These are phyloP conservation scores for Gyromitra esculenta DNA, from an alignment of 2,329 filamentous ascomycete species.

Conservation along the genomic window DNA sequence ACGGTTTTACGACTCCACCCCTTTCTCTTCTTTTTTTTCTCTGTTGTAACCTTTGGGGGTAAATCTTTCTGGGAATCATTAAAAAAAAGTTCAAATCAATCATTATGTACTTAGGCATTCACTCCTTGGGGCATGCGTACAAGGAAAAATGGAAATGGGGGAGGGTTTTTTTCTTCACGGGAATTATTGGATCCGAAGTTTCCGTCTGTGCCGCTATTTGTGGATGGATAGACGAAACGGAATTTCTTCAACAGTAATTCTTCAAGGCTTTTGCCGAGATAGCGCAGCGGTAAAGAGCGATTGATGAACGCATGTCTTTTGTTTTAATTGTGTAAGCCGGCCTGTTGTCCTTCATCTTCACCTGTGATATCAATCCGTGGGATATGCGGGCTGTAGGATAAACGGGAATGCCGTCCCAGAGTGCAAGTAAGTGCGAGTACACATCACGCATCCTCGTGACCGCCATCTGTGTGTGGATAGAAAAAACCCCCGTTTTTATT, in stretches of 20 bases:
- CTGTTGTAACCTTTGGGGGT: slow-evolving; percentile 46
- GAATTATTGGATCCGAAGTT: slow-evolving; percentile 22
- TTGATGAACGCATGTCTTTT: slow-evolving; percentile 14
- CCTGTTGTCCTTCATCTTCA: neutral
- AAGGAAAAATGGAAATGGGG: slow-evolving; percentile 54
- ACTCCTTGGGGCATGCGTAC: slow-evolving; percentile 49
- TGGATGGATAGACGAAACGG: slow-evolving; percentile 20
- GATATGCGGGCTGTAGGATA: slow-evolving; percentile 31
- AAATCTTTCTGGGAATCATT: slow-evolving; percentile 30
- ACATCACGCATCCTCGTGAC: slow-evolving; percentile 38
- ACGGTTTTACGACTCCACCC: slow-evolving; percentile 36
- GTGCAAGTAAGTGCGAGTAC: neutral
- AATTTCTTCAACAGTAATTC: neutral
- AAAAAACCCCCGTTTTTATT: slow-evolving; percentile 9
- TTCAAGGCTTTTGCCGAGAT: slow-evolving; percentile 16
- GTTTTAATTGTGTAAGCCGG: slow-evolving; percentile 3
- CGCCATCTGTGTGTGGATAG: slow-evolving; percentile 12
- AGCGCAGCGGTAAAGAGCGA: slow-evolving; percentile 15
- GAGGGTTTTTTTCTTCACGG: slow-evolving; percentile 15
- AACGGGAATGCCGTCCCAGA: slow-evolving; percentile 7
- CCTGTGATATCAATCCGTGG: neutral
- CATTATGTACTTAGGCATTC: slow-evolving; percentile 50
- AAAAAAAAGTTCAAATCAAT: slow-evolving; percentile 40
- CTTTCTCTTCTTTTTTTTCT: slow-evolving; percentile 42
- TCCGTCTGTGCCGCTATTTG: slow-evolving; percentile 19